Conservation (phyloP, 2,329 filamentous ascomycete genomes). For the Eurotiales sp. region DNA sequence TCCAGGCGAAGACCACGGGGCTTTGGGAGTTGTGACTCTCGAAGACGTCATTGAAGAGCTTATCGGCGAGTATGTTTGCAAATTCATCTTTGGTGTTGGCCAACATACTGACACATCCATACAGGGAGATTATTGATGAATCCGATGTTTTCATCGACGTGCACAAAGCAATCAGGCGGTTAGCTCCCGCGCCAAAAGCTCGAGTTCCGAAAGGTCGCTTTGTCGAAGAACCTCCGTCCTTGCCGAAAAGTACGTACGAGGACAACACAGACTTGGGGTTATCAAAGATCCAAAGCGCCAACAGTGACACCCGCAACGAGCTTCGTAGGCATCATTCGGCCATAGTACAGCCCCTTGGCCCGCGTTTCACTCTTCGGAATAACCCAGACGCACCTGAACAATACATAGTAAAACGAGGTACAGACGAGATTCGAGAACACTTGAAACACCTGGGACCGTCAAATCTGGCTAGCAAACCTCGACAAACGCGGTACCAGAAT, state of each 20-base stretch:
- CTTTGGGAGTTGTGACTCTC: conserved; percentile 87
- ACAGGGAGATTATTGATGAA: conserved; percentile 94
- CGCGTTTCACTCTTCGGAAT: conserved; percentile 38
- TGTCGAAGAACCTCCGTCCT: conserved; percentile 44
- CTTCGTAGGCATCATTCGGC: conserved; percentile 20
- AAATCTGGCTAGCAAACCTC: conserved; percentile 58
- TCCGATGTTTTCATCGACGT: conserved; percentile 98
- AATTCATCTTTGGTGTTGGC: neutral
- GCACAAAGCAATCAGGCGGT: conserved; percentile 91
- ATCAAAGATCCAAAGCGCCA: conserved; percentile 19
- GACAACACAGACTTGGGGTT: conserved; percentile 45
- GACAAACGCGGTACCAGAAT: conserved; percentile 57
- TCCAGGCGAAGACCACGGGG: conserved; percentile 86
- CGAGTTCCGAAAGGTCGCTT: conserved; percentile 59
- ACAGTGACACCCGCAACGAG: conserved; percentile 1
- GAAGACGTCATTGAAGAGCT: conserved; percentile 98
- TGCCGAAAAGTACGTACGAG: conserved; percentile 25
- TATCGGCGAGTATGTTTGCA: conserved; percentile 81
- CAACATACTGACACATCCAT: conserved; percentile 19
- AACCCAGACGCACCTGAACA: conserved; percentile 26
- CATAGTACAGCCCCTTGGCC: conserved; percentile 34
- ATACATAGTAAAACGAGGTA: conserved; percentile 46
- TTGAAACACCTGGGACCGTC: conserved; percentile 62
- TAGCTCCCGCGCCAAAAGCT: conserved; percentile 77
- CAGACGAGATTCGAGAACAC: conserved; percentile 56